A percentile compares a stretch with the other conserved stretches of the same genome.
These are phyloP conservation scores for Candida takata DNA, from an alignment of 805 yeast genomes.

Conservation along the genomic window DNA sequence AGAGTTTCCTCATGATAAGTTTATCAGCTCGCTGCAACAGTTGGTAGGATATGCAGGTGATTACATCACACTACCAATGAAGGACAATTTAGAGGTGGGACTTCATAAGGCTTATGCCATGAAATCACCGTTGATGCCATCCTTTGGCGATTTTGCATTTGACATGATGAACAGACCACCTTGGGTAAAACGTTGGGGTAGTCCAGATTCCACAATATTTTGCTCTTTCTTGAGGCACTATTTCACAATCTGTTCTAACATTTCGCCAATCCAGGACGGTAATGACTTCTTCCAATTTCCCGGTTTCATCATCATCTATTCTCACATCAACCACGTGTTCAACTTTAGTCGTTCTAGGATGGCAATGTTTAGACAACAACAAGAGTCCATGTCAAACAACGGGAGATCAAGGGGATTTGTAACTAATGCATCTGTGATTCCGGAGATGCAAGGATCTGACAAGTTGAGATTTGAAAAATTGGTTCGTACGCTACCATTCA, in stretches of 20 bases:
- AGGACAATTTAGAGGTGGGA: constrained; percentile 21
- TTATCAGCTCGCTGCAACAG: constrained; percentile 9
- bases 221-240: constrained; percentile 58
- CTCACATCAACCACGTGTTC: constrained; percentile 18
- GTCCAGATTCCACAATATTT: constrained; percentile 50
- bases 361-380: constrained; percentile 13
- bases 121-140: constrained; percentile 28
- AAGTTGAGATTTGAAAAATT: constrained; percentile 4
- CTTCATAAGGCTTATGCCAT: constrained; percentile 29
- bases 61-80: constrained; percentile 2
- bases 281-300: constrained; percentile 13
- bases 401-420: not conserved
- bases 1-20: not conserved
- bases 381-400: not conserved
- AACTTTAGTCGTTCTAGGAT: constrained; percentile 16
- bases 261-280: not conserved
- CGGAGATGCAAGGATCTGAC: constrained; percentile 1
- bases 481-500: constrained; percentile 7
- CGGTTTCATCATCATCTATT: constrained; percentile 19
- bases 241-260: constrained; percentile 17
- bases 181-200: constrained; percentile 60
- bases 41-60: constrained; percentile 17
- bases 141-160: constrained; percentile 26
- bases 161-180: constrained; percentile 44
- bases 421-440: too few species aligned